Evolutionary conservation across 257 asterid genomes (phyloP).

Genomic region (Mentha longifolia): DNA sequence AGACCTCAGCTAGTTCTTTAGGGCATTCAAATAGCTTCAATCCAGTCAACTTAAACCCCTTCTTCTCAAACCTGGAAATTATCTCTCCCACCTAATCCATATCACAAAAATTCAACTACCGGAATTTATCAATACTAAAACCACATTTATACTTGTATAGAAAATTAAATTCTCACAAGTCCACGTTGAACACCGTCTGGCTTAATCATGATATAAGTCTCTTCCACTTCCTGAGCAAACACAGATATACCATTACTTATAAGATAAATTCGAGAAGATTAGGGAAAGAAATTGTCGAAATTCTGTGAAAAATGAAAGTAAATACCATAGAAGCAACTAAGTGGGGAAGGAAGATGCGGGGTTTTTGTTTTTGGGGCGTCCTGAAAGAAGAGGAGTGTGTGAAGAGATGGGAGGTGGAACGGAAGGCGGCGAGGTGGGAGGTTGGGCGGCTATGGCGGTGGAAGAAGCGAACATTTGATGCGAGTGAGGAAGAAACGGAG

Average conservation of each 20-base stretch:
- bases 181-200: conserved; percentile 99
- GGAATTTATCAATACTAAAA: conserved; percentile 1
- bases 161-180: conserved; percentile 55
- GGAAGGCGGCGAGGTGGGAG: conserved; percentile 63
- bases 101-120: conserved; percentile 16
- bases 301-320: background rate
- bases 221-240: conserved; percentile 61
- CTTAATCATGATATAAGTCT: conserved; percentile 87
- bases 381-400: conserved; percentile 40
- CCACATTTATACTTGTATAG: background rate
- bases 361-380: conserved; percentile 38
- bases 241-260: background rate
- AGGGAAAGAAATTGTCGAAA: background rate
- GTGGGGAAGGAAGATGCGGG: conserved; percentile 75
- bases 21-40: conserved; percentile 89
- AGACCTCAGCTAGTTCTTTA: conserved; percentile 81
- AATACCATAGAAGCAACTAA: conserved; percentile 80
- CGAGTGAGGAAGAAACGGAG: conserved; percentile 39
- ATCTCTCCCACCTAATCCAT: conserved; percentile 77
- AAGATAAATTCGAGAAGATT: background rate
- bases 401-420: conserved; percentile 54
- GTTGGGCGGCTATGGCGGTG: conserved; percentile 38
- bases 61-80: conserved; percentile 91
- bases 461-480: conserved; percentile 37
- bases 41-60: conserved; percentile 87